Percentiles rank a stretch among this genome's conserved stretches.
phyloP scores from a whole-genome alignment of 306 rosid genomes.

The Cucurbita pepo region DNA sequence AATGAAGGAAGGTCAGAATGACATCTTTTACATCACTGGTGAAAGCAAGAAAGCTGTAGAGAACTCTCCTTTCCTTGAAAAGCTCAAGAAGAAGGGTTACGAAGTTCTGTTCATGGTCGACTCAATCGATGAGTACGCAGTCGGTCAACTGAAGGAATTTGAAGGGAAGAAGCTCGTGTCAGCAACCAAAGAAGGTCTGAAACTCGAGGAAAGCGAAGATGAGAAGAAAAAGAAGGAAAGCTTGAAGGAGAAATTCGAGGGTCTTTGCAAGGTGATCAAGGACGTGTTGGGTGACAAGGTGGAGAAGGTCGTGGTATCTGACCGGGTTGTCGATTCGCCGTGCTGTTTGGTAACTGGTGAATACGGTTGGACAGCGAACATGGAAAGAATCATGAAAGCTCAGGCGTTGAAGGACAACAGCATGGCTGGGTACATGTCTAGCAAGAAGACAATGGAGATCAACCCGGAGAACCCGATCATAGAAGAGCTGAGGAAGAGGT shows the following conservation, averaged over 20 bases:
- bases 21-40: slow-evolving; percentile 17
- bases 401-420: slow-evolving; percentile 86
- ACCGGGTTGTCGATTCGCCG: slow-evolving; percentile 15
- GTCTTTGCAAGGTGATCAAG: slow-evolving; percentile 16
- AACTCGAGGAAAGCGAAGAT: slow-evolving; percentile 15
- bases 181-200: slow-evolving; percentile 18
- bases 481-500: slow-evolving; percentile 16
- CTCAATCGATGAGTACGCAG: slow-evolving; percentile 17
- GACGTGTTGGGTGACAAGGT: slow-evolving; percentile 15
- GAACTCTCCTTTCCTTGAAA: slow-evolving; percentile 22
- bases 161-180: slow-evolving; percentile 19
- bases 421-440: slow-evolving; percentile 91
- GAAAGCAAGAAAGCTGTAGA: slow-evolving; percentile 22
- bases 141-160: slow-evolving; percentile 15
- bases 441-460: slow-evolving; percentile 96
- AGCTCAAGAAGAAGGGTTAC: slow-evolving; percentile 17
- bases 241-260: slow-evolving; percentile 10
- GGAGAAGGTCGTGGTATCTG: slow-evolving; percentile 15
- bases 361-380: slow-evolving; percentile 19
- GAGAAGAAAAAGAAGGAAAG: slow-evolving; percentile 14
- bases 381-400: slow-evolving; percentile 77
- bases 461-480: slow-evolving; percentile 70
- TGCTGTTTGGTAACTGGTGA: slow-evolving; percentile 21
- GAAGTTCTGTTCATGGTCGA: slow-evolving; percentile 23
- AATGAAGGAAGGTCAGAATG: slow-evolving; percentile 21